phyloP scores from a whole-genome alignment of 352 stramenopile genomes.

The Globisporangium radiosum region DNA sequence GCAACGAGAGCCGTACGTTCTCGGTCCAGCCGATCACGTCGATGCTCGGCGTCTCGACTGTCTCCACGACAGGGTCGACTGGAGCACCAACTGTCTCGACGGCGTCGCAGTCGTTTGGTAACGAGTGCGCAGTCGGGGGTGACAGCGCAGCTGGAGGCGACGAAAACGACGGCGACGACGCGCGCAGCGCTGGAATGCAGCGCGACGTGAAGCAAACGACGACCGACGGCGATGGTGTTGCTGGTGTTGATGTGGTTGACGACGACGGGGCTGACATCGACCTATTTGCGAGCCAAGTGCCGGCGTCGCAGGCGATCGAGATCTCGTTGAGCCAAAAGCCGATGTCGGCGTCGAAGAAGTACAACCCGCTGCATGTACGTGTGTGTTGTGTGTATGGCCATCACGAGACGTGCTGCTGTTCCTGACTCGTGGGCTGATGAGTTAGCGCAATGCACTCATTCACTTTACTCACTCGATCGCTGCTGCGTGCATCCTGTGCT shows the following conservation, averaged over 20 bases:
- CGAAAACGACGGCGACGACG: constrained; percentile 6
- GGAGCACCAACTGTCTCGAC: constrained; percentile 20
- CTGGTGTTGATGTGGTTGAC: neutral
- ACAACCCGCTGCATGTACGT: constrained; percentile 53
- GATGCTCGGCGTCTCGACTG: constrained; percentile 27
- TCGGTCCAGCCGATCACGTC: constrained; percentile 81
- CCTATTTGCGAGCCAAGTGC: constrained; percentile 4
- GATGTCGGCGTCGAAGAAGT: constrained; percentile 57
- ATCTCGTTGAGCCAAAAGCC: constrained; percentile 52
- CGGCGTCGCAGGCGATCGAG: constrained; percentile 34
- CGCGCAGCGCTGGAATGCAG: too few species aligned
- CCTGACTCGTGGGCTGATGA: neutral
- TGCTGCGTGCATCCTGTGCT: neutral
- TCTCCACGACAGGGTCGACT: neutral
- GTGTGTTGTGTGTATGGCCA: neutral
- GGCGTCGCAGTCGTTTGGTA: constrained; percentile 24
- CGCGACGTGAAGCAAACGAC: constrained; percentile 1
- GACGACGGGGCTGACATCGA: constrained; percentile 7
- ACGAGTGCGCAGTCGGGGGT: constrained; percentile 10
- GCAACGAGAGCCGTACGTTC: constrained; percentile 89
- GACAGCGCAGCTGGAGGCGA: constrained; percentile 23
- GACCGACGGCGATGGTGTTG: constrained; percentile 5
- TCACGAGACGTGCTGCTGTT: neutral
- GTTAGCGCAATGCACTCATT: neutral
- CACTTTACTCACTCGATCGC: too few species aligned